Evolutionary conservation across 345 rosid species (phyloP), one percentile per base, ranked within the genome.

Genomic region (Stellera chamaejasme): DNA sequence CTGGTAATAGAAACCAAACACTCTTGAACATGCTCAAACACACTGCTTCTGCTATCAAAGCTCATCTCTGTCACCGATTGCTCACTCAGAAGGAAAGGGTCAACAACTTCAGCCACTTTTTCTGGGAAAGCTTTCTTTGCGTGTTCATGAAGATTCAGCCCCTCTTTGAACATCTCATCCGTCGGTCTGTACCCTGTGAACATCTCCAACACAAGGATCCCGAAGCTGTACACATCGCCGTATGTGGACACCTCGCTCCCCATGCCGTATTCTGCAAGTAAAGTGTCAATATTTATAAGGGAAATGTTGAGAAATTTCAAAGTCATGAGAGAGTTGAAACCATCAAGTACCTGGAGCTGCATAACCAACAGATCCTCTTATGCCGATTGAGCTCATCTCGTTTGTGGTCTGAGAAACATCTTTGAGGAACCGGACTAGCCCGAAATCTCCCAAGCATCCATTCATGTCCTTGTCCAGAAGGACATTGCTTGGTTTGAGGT

Each of bases 151-250:
- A 72, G 65, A 50, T 27, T 69, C 5, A 60, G 19, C 8, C 60
- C 50, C 2, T 68, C 81, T 3, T 36, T 48, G 51, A 69, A 72
- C 58, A 43, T 45, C 2, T 59, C 64, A 27, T 69, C 56, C 0
- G 72, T 76, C 11, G 81, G 75, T 15, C 46, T 44, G 52, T 60
- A 49, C 28, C 75, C 52, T 0, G 72, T 63, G 45, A 76, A 53
- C 59, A 69, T 50, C 65, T 76, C 70, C 10, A 69, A 14, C 53
- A 72, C 43, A 2, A 76, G 51, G 10, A 76, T 69, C 1, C 77
- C 75, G 43, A 27, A 76, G 32, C 74, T 69, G 15, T 69, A 66
- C 23, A 72, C 61, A 54, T 76, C 72, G 0, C 77, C 77, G 2
- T 14, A 3, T 1, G 54, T 60, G 8, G 75, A 66, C 2, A 58